Evolutionary conservation across 805 yeast genomes (phyloP), one percentile per base, ranked within the genome.

Genomic region (Candida khao-thaluensis): DNA sequence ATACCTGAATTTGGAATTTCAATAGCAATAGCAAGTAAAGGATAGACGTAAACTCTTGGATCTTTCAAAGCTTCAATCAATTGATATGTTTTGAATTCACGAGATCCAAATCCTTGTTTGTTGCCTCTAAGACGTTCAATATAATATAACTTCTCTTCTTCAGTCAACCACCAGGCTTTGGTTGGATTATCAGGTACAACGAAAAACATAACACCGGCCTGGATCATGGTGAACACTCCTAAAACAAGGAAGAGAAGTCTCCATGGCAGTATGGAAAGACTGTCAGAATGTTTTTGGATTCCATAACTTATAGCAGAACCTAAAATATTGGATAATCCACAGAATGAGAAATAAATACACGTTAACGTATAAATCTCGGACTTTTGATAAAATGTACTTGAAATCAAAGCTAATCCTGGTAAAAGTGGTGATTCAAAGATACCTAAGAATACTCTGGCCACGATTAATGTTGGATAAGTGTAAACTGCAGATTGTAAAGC

Each of bases 281-380:
- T 37, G 9, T 54, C 57, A 9, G 55, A 60, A 47, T 72, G 62
- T 16, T 43, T 44, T 45, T 67, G 59, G 37, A 74, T 52, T n/a
- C 81, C 83, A 45, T 78, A 79, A 1, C 84, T 77, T 38, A 80
- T 70, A 10, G 70, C 66, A 14, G 43, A 24, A 4, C 81, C 77
- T 8, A 54, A 12, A 10, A 59, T 56, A 20, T 49, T 53, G 11
- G 67, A 69, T 16, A 61, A 14, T 11, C 71, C 70, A 39, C 47
- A 47, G 22, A 52, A 55, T 11, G 64, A 54, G 38, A 60, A 61
- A 64, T 66, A 62, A 10, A 59, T 28, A 2, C 64, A 50, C 0
- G 63, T 59, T 36, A 66, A 46, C 15, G 56, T 45, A 37, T 59
- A 62, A 12, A 48, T 52, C 48, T 63, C 69, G 17, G 55, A 57